A percentile compares a stretch with the other conserved stretches of the same genome.
Evolutionary conservation across 1,284 basidiomycete genomes (phyloP).

Genomic region (Rhodofomes roseus): DNA sequence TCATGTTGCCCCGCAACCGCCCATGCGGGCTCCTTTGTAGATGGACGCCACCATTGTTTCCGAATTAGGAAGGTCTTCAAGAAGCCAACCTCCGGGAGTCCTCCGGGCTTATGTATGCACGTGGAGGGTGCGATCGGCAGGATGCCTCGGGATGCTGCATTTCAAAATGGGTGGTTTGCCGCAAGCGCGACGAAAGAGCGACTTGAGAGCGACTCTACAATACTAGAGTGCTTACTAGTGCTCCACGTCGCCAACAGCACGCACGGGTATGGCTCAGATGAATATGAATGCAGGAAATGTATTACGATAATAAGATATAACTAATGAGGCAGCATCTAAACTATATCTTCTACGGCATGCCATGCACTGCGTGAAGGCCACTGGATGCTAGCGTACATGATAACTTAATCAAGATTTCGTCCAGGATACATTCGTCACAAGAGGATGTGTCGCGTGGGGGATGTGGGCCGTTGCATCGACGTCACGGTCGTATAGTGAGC

Average conservation of each 20-base stretch:
- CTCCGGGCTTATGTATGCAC: too few species aligned
- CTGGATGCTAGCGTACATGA: neutral
- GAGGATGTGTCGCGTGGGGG: neutral
- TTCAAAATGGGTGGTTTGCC: too few species aligned
- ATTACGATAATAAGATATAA: slow-evolving; percentile 2
- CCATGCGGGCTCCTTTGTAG: neutral
- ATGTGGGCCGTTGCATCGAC: neutral
- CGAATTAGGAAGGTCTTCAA: neutral
- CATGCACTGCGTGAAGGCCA: neutral
- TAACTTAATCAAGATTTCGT: neutral
- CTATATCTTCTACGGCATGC: neutral
- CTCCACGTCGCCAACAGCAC: too few species aligned
- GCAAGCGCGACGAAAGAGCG: too few species aligned
- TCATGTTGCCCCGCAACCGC: slow-evolving; percentile 1
- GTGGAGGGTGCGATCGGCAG: too few species aligned
- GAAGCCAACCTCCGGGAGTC: neutral
- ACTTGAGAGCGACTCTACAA: too few species aligned
- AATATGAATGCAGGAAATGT: neutral
- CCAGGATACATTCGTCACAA: neutral
- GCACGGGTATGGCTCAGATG: too few species aligned
- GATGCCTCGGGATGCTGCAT: too few species aligned
- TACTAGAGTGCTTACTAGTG: too few species aligned
- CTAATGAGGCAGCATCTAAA: neutral
- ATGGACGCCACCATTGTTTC: neutral
- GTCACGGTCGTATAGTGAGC: neutral